Percentiles rank a stretch among this genome's conserved stretches.
Evolutionary conservation across 306 rosid genomes (phyloP).

Genomic region (Cyclanthera cordifolia): DNA sequence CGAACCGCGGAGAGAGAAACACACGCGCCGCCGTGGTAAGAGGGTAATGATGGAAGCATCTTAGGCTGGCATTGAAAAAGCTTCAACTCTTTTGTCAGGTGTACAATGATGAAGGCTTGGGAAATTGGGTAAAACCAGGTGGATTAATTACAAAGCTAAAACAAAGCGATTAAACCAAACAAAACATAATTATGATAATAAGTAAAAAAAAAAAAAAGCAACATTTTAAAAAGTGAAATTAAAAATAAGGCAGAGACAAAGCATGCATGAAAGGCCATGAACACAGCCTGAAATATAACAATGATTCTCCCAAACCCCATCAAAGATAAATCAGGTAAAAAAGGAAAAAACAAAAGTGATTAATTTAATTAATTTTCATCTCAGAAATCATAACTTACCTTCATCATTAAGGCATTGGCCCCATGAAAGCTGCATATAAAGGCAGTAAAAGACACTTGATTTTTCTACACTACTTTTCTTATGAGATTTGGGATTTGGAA

Average conservation of each 20-base stretch:
- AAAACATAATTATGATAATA: not conserved
- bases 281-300: not conserved
- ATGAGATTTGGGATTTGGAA: not conserved
- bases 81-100: conserved; percentile 5
- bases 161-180: not conserved
- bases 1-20: not conserved
- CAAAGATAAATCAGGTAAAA: not conserved
- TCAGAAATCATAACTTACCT: not conserved
- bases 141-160: too few relatives aligned
- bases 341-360: too few relatives aligned
- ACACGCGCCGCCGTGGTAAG: not conserved
- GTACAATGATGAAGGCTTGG: conserved; percentile 9
- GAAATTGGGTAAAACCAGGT: conserved; percentile 3
- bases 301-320: not conserved
- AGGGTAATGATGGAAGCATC: not conserved
- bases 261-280: conserved; percentile 10
- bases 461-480: too few relatives aligned
- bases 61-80: not conserved
- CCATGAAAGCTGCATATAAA: not conserved
- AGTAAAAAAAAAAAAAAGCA: too few relatives aligned
- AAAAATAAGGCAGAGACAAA: not conserved
- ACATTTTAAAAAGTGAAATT: not conserved
- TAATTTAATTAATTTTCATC: too few relatives aligned
- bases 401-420: not conserved
- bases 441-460: not conserved